A percentile compares a stretch with the other conserved stretches of the same genome.
Evolutionary conservation across 495 filamentous ascomycete species (phyloP).

Genomic region (Penicillium coffeae): DNA sequence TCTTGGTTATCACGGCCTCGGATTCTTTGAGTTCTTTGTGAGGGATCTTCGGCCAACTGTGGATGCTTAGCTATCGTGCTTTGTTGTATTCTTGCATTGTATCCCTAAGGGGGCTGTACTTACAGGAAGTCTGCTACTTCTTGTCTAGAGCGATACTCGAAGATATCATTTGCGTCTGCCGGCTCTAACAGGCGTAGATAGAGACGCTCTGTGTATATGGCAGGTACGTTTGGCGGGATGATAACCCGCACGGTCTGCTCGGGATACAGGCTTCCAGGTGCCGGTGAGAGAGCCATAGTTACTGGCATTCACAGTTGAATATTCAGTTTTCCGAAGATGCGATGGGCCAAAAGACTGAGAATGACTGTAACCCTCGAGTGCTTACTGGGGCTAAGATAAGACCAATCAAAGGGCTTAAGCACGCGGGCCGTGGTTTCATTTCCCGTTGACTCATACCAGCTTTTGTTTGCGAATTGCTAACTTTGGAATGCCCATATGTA

Average conservation of each 20-base stretch:
- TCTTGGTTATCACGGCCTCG: conserved; percentile 13
- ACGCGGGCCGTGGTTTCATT: no score
- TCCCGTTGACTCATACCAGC: no score
- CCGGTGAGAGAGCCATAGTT: background rate
- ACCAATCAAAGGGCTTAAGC: no score
- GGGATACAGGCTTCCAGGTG: conserved; percentile 11
- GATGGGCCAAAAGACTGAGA: no score
- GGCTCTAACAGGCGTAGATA: conserved; percentile 13
- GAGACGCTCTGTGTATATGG: conserved; percentile 19
- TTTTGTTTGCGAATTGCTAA: no score
- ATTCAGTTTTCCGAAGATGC: no score
- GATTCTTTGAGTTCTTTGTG: conserved; percentile 19
- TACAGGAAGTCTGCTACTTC: conserved; percentile 30
- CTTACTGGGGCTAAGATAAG: no score
- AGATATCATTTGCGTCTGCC: conserved; percentile 18
- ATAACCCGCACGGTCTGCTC: conserved; percentile 15
- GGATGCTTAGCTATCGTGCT: background rate
- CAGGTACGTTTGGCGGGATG: conserved; percentile 4
- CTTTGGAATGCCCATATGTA: no score
- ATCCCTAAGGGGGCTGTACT: no score
- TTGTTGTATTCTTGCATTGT: conserved; percentile 4
- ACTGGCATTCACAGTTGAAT: background rate
- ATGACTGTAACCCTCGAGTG: no score
- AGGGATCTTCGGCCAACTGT: conserved; percentile 15
- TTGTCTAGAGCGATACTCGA: conserved; percentile 17